Conservation (phyloP, 345 rosid genomes). For the Aegle marmelos region DNA sequence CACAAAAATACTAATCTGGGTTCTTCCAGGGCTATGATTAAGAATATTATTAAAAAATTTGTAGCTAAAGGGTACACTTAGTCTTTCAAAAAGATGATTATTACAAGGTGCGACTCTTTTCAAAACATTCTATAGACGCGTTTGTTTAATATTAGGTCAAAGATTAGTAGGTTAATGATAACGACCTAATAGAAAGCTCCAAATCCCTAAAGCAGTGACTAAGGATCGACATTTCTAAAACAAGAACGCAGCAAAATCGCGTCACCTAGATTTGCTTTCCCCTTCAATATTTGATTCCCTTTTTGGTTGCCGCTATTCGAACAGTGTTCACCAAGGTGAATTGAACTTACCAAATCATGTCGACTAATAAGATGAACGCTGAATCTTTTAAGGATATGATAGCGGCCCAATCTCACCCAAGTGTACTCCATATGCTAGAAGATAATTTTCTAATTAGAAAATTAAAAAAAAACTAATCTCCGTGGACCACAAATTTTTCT, state of each 20-base stretch:
- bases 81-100: too few species aligned
- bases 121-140: too few species aligned
- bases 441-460: neutral
- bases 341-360: neutral
- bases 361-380: neutral
- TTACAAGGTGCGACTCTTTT: too few species aligned
- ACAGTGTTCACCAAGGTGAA: neutral
- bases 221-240: neutral
- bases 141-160: neutral
- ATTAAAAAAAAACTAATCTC: neutral
- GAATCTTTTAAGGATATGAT: neutral
- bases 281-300: neutral
- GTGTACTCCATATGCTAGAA: too few species aligned
- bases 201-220: neutral
- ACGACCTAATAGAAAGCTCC: neutral
- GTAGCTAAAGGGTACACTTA: too few species aligned
- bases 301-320: neutral
- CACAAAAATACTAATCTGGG: too few species aligned
- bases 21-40: too few species aligned
- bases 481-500: neutral
- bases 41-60: too few species aligned
- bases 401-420: neutral
- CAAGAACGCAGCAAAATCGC: neutral
- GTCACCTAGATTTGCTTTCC: neutral
- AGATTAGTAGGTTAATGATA: neutral